These are phyloP conservation scores for Prinsepia uniflora DNA, from an alignment of 306 rosid species.

Conservation along the genomic window DNA sequence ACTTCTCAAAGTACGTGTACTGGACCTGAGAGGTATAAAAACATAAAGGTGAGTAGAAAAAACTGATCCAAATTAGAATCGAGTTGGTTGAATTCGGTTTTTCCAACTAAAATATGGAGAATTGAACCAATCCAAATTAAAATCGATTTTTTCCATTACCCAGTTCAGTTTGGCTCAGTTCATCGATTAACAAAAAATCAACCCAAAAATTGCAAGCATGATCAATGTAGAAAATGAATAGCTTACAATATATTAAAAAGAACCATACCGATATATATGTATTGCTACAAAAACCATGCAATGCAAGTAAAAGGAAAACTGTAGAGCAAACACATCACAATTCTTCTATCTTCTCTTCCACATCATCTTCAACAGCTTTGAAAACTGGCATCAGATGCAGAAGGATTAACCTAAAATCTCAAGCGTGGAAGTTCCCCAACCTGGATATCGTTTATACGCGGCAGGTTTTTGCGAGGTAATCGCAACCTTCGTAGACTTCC, in stretches of 20 bases:
- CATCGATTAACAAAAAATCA: too few species aligned
- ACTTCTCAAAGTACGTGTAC: too few species aligned
- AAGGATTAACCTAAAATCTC: not conserved
- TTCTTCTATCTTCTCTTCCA: not conserved
- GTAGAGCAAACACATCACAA: not conserved
- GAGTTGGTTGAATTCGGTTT: too few species aligned
- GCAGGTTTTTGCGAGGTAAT: slow-evolving; percentile 61
- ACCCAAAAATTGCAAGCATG: too few species aligned
- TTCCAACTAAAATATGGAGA: too few species aligned
- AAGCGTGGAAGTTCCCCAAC: not conserved
- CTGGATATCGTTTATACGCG: slow-evolving; percentile 27
- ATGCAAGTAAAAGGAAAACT: not conserved
- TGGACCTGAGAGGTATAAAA: too few species aligned
- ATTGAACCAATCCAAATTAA: too few species aligned
- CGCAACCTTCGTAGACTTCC: slow-evolving; percentile 77
- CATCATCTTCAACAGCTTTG: not conserved
- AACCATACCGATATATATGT: not conserved
- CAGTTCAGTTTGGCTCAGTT: too few species aligned
- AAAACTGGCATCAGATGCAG: not conserved
- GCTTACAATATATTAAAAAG: too few species aligned
- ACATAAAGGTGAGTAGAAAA: too few species aligned
- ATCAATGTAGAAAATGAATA: not conserved
- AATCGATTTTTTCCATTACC: too few species aligned
- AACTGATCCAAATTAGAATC: too few species aligned
- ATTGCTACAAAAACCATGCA: not conserved